Conservation (phyloP, 140 eudicot genomes). For the Eryngium alpinum region DNA sequence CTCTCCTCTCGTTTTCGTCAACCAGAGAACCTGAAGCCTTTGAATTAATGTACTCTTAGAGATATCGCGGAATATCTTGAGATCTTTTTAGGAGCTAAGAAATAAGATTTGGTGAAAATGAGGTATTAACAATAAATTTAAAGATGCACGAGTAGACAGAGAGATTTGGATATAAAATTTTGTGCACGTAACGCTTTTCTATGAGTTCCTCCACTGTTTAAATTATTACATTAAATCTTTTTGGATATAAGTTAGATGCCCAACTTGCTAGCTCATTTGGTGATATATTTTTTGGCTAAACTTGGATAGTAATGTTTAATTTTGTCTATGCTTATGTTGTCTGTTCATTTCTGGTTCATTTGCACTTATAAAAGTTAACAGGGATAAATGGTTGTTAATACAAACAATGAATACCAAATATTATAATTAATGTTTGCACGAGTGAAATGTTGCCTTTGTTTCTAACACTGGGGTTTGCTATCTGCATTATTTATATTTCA, state of each 20-base stretch:
- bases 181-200: not conserved
- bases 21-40: too few species aligned
- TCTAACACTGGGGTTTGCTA: constrained; percentile 2
- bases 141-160: not conserved
- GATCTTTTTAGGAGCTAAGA: constrained; percentile 1
- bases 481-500: not conserved
- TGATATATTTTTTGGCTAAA: not conserved
- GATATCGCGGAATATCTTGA: constrained; percentile 3
- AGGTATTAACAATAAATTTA: not conserved
- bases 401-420: not conserved
- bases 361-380: too few species aligned
- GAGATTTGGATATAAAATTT: not conserved
- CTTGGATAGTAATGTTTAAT: too few species aligned
- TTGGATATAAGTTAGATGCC: not conserved
- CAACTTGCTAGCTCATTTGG: not conserved
- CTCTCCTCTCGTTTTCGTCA: too few species aligned
- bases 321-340: too few species aligned
- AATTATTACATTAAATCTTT: not conserved
- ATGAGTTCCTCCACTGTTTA: not conserved
- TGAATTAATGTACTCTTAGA: not conserved
- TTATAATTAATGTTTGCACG: constrained; percentile 12
- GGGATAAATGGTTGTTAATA: not conserved
- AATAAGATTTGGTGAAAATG: not conserved
- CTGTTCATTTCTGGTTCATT: too few species aligned
- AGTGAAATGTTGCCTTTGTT: constrained; percentile 3